Evolutionary conservation across 169 alveolate species (phyloP), one percentile per base, ranked within the genome.

Genomic region (Plasmodium coatneyi): DNA sequence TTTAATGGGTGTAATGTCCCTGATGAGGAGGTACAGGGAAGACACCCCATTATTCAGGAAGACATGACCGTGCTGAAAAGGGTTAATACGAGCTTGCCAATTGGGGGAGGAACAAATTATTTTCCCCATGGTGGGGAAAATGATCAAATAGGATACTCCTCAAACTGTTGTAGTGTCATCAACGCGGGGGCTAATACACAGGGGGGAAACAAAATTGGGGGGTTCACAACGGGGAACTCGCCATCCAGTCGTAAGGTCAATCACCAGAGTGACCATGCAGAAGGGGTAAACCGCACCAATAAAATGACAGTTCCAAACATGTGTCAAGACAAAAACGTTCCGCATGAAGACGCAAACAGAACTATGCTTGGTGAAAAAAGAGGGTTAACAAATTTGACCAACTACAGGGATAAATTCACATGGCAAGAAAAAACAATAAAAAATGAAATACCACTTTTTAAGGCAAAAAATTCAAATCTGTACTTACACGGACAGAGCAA

Each of bases 401-500:
- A 72, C 14, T 25, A 19, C 25, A 36, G 56, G 52, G 60, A 72
- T 49, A 41, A 74, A 66, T 52, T 49, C 30, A 66, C n/a, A 6
- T 43, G 36, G 34, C 39, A 76, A 0, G 36, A 79, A 36, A 79
- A 52, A 78, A 56, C 36, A 56, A 87, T 56, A 28, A 32, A 30
- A 14, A 76, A 54, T n/a, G 60, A 78, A 66, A 49, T 56, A 9
- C 46, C 30, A 76, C 28, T 54, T 12, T 79, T 79, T 54, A 43
- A 16, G 16, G 46, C 66, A 16, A 66, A 87, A 22, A 19, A 30
- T 41, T 71, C 36, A 78, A 60, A 79, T 19, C 49, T 56, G 49
- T 87, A 60, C 12, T 14, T 72, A 56, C 70, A 43, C 19, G 39
- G 81, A 16, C 66, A 39, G 25, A 49, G 82, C 22, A 87, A 76